phyloP scores from a whole-genome alignment of 257 asterid species.

The Plantago ovata region DNA sequence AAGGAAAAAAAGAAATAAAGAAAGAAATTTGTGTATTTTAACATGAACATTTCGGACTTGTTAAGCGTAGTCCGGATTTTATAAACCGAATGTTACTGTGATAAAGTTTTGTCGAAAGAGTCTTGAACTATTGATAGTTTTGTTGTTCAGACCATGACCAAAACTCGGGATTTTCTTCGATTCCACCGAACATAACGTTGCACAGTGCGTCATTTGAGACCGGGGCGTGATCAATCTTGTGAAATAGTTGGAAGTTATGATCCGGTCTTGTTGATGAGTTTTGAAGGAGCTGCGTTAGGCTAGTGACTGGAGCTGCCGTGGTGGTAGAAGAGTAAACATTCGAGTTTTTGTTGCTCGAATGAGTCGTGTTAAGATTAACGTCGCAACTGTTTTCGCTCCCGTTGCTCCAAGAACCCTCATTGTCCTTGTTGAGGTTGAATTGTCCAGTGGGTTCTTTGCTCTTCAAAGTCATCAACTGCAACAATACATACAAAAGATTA shows the following conservation, averaged over 20 bases:
- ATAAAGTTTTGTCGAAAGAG: neutral
- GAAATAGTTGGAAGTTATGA: constrained; percentile 18
- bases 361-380: constrained; percentile 40
- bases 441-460: constrained; percentile 39
- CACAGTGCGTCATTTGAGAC: constrained; percentile 43
- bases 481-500: neutral
- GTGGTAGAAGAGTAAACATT: constrained; percentile 27
- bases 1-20: constrained; percentile 2
- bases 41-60: neutral
- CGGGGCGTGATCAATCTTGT: constrained; percentile 29
- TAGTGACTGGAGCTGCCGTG: constrained; percentile 9
- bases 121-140: constrained; percentile 32
- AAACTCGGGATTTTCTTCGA: constrained; percentile 58
- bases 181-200: constrained; percentile 44
- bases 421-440: constrained; percentile 55
- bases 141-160: constrained; percentile 83
- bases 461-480: constrained; percentile 58
- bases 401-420: constrained; percentile 75
- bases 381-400: constrained; percentile 66
- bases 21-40: too few species aligned
- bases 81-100: too few species aligned
- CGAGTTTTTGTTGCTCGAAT: constrained; percentile 25
- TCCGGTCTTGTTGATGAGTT: constrained; percentile 38
- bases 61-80: neutral
- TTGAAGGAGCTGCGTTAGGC: constrained; percentile 39